These are phyloP conservation scores for Suillus spraguei DNA, from an alignment of 768 basidiomycete species.

Conservation along the genomic window DNA sequence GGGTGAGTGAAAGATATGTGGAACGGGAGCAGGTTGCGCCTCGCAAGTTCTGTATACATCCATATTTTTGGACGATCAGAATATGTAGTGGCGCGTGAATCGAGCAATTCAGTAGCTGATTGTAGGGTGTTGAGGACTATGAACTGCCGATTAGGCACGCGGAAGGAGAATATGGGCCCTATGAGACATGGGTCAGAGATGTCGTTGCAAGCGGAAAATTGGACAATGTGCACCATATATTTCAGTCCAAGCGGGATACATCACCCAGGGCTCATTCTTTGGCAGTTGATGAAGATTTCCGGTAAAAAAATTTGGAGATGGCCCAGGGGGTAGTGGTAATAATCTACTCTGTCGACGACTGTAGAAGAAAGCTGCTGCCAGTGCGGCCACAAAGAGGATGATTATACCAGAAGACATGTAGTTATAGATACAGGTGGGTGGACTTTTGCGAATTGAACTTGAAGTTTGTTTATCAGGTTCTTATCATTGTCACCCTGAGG, in stretches of 20 bases:
- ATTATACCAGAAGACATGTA: background rate
- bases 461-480: no score
- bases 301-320: background rate
- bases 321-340: slow-evolving; percentile 6
- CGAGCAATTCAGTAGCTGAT: background rate
- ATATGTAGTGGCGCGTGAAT: background rate
- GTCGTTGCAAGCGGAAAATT: background rate
- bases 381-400: background rate
- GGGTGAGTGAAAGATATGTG: slow-evolving; percentile 1
- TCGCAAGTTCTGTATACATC: slow-evolving; percentile 5
- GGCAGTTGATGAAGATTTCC: slow-evolving; percentile 3
- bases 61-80: slow-evolving; percentile 5
- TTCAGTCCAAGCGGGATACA: background rate
- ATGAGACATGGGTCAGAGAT: background rate
- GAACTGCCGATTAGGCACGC: background rate
- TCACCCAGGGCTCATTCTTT: background rate
- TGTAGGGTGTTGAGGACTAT: slow-evolving; percentile 2
- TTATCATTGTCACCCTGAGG: background rate
- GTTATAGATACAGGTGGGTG: background rate
- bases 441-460: background rate
- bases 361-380: background rate
- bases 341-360: background rate
- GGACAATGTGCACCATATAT: background rate
- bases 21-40: background rate
- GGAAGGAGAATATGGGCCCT: slow-evolving; percentile 5